A percentile compares a stretch with the other conserved stretches of the same genome.
Evolutionary conservation across 371 early-diverging fungal genomes (phyloP).

Genomic region (Blakeslea trispora): DNA sequence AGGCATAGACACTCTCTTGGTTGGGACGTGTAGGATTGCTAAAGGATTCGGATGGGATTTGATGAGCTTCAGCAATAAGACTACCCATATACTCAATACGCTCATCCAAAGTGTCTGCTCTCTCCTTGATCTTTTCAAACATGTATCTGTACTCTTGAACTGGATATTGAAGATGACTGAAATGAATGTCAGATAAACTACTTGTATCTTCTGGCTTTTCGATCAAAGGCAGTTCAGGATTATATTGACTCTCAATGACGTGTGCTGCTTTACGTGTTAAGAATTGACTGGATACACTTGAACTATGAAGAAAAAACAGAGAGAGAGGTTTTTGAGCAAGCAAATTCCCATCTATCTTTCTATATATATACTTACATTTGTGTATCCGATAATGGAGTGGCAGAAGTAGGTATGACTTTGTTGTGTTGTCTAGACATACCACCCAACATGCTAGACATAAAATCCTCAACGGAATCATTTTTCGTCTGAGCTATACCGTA

Average conservation of each 20-base stretch:
- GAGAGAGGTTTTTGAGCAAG: no score
- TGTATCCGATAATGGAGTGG: conserved; percentile 4
- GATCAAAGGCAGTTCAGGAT: conserved; percentile 20
- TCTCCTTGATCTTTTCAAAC: conserved; percentile 81
- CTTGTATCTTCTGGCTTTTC: not conserved
- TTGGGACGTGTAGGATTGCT: conserved; percentile 64
- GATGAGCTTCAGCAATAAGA: conserved; percentile 49
- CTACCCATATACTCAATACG: conserved; percentile 71
- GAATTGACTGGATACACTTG: conserved; percentile 15
- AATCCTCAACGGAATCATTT: conserved; percentile 8
- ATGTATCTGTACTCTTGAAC: conserved; percentile 80
- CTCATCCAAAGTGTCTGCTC: conserved; percentile 70
- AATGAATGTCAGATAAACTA: not conserved
- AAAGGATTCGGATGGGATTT: conserved; percentile 42
- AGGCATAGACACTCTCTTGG: conserved; percentile 37
- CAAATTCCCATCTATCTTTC: no score
- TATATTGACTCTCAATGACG: conserved; percentile 35
- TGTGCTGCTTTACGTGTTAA: conserved; percentile 26
- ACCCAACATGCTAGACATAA: conserved; percentile 4
- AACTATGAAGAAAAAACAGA: no score
- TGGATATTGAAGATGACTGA: conserved; percentile 50
- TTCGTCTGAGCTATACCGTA: conserved; percentile 16
- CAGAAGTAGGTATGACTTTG: conserved; percentile 4
- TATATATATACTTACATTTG: conserved; percentile 31
- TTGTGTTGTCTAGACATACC: not conserved